These are phyloP conservation scores for Mikania micrantha DNA, from an alignment of 129 eudicot genomes.

Conservation along the genomic window DNA sequence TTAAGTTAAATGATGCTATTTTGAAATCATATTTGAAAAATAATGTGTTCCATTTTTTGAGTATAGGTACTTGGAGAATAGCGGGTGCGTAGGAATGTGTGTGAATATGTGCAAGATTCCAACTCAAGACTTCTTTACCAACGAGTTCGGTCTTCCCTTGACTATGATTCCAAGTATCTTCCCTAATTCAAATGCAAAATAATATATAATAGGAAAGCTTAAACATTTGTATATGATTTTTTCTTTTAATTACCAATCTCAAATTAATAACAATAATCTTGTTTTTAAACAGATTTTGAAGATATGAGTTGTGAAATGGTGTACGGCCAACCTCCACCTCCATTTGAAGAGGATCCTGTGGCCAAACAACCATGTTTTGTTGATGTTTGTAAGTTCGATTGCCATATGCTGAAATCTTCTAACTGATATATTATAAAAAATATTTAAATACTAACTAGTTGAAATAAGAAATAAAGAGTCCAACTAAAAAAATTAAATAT, in stretches of 20 bases:
- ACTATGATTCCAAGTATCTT: slow-evolving; percentile 84
- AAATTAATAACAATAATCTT: background rate
- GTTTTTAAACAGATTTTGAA: slow-evolving; percentile 63
- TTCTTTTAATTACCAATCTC: no score
- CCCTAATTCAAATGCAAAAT: background rate
- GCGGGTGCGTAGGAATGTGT: slow-evolving; percentile 99
- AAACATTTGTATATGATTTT: background rate
- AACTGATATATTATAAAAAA: no score
- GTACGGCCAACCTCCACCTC: slow-evolving; percentile 88
- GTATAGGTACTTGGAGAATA: slow-evolving; percentile 91
- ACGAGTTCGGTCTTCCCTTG: slow-evolving; percentile 94
- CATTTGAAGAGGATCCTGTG: slow-evolving; percentile 83
- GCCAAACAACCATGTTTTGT: slow-evolving; percentile 73
- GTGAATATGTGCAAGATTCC: slow-evolving; percentile 99
- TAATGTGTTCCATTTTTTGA: background rate
- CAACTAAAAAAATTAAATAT: no score
- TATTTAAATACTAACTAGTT: no score
- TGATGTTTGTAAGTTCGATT: slow-evolving; percentile 58
- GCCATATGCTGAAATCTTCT: background rate
- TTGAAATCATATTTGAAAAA: background rate
- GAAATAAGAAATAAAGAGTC: no score
- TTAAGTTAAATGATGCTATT: background rate
- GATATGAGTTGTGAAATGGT: slow-evolving; percentile 99
- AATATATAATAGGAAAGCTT: background rate
- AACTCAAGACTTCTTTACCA: slow-evolving; percentile 97